Evolutionary conservation across 176 grass and related monocot genomes (phyloP).

Genomic region (Triticum monococcum): DNA sequence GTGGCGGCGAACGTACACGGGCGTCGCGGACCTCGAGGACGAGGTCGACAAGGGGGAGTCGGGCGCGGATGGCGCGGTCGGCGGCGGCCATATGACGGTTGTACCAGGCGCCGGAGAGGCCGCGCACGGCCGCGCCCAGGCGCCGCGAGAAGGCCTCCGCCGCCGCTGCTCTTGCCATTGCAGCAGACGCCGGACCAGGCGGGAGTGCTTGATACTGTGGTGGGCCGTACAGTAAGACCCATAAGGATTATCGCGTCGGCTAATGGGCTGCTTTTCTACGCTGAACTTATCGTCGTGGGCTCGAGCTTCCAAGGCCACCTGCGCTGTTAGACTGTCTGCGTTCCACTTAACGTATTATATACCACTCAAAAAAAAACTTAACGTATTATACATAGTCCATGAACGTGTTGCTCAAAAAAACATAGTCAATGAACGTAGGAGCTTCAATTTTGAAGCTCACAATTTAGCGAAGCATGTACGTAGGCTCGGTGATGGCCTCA

Average conservation of each 20-base stretch:
- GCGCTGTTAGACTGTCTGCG: too few relatives aligned
- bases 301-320: too few relatives aligned
- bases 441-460: too few relatives aligned
- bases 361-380: too few relatives aligned
- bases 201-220: not conserved
- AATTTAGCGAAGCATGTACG: too few relatives aligned
- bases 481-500: too few relatives aligned
- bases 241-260: too few relatives aligned
- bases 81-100: constrained; percentile 53
- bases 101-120: constrained; percentile 51
- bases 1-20: constrained; percentile 23
- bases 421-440: too few relatives aligned
- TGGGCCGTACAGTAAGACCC: not conserved
- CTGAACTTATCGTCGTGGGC: not conserved
- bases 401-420: too few relatives aligned
- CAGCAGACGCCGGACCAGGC: not conserved
- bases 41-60: constrained; percentile 66
- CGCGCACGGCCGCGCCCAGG: constrained; percentile 35
- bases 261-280: not conserved
- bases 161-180: constrained; percentile 24
- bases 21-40: constrained; percentile 72
- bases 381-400: too few relatives aligned
- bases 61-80: constrained; percentile 48
- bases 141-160: constrained; percentile 39
- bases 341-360: too few relatives aligned